Base-by-base conservation (phyloP, 2,329 filamentous ascomycete species). In the Aspergillus fischeri region DNA sequence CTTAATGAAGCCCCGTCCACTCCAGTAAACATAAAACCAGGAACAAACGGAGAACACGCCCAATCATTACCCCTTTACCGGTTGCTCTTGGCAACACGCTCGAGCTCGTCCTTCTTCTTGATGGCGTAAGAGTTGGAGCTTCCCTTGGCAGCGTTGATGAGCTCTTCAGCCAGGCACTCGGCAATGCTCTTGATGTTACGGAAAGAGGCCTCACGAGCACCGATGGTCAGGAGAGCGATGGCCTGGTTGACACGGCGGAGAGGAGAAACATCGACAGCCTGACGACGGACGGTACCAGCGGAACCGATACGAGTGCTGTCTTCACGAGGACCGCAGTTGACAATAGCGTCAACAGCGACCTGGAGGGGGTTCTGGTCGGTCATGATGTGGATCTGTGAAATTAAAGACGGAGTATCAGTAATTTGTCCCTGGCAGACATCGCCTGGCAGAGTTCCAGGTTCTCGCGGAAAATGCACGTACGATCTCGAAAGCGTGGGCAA, bases 91-190 rank as follows among this genome's bases (percentile, higher is more conserved):
- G 94, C 94, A 75, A 99, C 94, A 94, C 94, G 94, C 90, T 99
- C 94, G 84, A 99, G 83, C 90, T 99, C 95, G 82, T 99, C 94
- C 93, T 99, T 99, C 92, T 99, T 99, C 92, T 99, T 99, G 89
- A 99, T 99, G 76, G 95, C 94, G 81, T 97, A 99, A 71, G 92
- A 97, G 92, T 99, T 99, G 84, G 90, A 95, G 88, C 90, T 95
- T 77, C 94, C 94, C 91, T 99, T 99, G 81, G 95, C 95, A 79
- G 95, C 95, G 87, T 99, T 99, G 89, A 99, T 97, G 80, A 99
- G 87, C 88, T 99, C 94, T 84, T 99, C 95, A 78, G 94, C 94
- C 75, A 99, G 85, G 86, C 94, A 97, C 87, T 99, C 94, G 75
- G 95, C 92, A 79, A 99, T 95, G 77, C 89, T 92, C 92, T 99